Evolutionary conservation across 306 rosid genomes (phyloP).

Genomic region (Lagenaria siceraria): DNA sequence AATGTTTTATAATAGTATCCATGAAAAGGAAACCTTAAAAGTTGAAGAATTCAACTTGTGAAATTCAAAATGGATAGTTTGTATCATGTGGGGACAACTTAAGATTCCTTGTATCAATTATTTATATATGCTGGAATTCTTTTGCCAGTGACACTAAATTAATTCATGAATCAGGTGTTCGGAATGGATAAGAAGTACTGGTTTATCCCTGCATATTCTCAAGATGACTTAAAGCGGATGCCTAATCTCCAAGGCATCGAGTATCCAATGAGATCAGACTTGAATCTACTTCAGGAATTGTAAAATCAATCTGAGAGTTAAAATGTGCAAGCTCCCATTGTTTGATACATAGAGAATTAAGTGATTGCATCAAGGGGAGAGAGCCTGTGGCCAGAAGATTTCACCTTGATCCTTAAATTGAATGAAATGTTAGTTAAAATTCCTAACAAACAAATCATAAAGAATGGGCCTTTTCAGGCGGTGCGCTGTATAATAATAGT

Average conservation of each 20-base stretch:
- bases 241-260: constrained; percentile 52
- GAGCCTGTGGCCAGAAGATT: background rate
- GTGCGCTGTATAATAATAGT: background rate
- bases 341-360: background rate
- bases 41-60: too few species aligned
- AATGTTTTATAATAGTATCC: background rate
- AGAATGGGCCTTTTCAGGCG: background rate
- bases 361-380: constrained; percentile 1
- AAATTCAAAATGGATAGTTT: background rate
- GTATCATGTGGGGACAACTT: background rate
- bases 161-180: constrained; percentile 36
- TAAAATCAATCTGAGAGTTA: constrained; percentile 10
- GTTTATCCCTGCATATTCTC: constrained; percentile 57
- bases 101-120: background rate
- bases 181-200: constrained; percentile 50
- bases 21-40: background rate
- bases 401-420: background rate
- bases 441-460: background rate
- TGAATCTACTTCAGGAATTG: constrained; percentile 34
- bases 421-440: background rate
- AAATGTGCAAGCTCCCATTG: background rate
- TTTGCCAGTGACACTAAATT: background rate
- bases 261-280: constrained; percentile 36
- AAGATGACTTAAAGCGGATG: constrained; percentile 44
- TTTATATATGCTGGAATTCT: background rate